phyloP scores from a whole-genome alignment of 1,284 basidiomycete species.

The Tylopilus sp. region DNA sequence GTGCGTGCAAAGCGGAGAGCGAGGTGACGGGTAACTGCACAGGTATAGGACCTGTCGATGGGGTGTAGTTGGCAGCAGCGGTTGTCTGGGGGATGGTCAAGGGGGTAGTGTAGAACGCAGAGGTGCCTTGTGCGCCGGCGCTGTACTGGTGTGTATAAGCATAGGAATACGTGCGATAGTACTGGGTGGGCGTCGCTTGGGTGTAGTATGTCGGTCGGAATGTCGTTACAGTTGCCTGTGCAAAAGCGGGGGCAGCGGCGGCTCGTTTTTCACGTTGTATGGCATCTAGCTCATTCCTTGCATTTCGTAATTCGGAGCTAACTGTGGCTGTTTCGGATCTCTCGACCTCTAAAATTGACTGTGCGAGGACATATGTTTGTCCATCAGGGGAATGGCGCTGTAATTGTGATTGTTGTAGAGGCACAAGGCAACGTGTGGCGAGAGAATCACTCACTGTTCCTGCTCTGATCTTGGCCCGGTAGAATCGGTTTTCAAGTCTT shows the following conservation, averaged over 20 bases:
- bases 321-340: constrained; percentile 54
- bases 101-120: constrained; percentile 30
- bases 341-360: constrained; percentile 61
- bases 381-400: constrained; percentile 58
- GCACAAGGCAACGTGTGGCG: not conserved
- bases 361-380: constrained; percentile 59
- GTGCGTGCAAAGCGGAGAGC: constrained; percentile 59
- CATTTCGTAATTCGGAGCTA: constrained; percentile 55
- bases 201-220: constrained; percentile 35
- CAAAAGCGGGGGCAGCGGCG: constrained; percentile 20
- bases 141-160: constrained; percentile 53
- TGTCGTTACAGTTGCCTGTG: constrained; percentile 32
- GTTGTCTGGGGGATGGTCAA: constrained; percentile 30
- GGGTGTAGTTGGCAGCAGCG: constrained; percentile 35
- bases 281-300: constrained; percentile 61
- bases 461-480: constrained; percentile 45
- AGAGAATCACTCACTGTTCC: constrained; percentile 48
- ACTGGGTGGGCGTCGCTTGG: constrained; percentile 44
- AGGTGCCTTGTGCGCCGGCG: constrained; percentile 28
- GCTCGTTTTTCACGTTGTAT: constrained; percentile 62
- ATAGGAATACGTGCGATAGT: constrained; percentile 55
- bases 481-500: constrained; percentile 55
- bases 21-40: constrained; percentile 69
- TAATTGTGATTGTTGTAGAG: constrained; percentile 11
- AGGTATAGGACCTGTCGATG: constrained; percentile 54